Evolutionary conservation across 2,329 filamentous ascomycete species (phyloP).

Genomic region (Curvularia sp.): DNA sequence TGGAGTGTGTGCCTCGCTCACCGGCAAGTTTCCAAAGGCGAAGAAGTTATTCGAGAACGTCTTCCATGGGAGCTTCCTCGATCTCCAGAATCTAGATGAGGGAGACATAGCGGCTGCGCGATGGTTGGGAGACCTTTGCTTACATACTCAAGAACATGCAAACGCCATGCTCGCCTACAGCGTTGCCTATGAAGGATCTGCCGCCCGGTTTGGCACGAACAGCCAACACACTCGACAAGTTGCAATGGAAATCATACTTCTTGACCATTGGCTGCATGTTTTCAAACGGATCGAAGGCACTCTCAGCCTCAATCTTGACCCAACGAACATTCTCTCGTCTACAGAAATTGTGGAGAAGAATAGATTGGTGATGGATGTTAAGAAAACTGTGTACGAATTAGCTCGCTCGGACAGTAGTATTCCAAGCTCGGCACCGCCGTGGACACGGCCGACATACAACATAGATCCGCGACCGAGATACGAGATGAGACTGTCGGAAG

Average conservation of each 20-base stretch:
- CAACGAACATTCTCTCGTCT: slow-evolving; percentile 34
- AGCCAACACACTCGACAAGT: slow-evolving; percentile 26
- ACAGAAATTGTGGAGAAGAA: slow-evolving; percentile 33
- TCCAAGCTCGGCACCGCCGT: slow-evolving; percentile 1
- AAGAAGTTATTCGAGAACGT: slow-evolving; percentile 40
- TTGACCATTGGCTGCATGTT: slow-evolving; percentile 29
- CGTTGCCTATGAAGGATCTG: slow-evolving; percentile 37
- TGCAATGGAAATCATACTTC: slow-evolving; percentile 29
- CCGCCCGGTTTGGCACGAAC: slow-evolving; percentile 25
- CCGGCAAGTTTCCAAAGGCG: slow-evolving; percentile 38
- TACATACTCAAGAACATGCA: slow-evolving; percentile 36
- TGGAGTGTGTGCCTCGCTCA: slow-evolving; percentile 37
- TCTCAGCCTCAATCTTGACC: slow-evolving; percentile 29
- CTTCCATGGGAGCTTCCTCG: slow-evolving; percentile 33
- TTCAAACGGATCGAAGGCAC: slow-evolving; percentile 26
- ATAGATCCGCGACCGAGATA: slow-evolving; percentile 15
- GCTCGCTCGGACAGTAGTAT: neutral
- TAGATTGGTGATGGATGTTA: slow-evolving; percentile 24
- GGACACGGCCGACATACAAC: neutral
- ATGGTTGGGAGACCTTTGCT: slow-evolving; percentile 45
- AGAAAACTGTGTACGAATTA: slow-evolving; percentile 15
- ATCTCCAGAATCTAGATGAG: slow-evolving; percentile 33
- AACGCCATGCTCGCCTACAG: slow-evolving; percentile 41
- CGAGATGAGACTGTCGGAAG: slow-evolving; percentile 25
- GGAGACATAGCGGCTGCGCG: slow-evolving; percentile 44